Base-by-base conservation (phyloP, 495 filamentous ascomycete genomes). In the Rostrohypoxylon terebratum region DNA sequence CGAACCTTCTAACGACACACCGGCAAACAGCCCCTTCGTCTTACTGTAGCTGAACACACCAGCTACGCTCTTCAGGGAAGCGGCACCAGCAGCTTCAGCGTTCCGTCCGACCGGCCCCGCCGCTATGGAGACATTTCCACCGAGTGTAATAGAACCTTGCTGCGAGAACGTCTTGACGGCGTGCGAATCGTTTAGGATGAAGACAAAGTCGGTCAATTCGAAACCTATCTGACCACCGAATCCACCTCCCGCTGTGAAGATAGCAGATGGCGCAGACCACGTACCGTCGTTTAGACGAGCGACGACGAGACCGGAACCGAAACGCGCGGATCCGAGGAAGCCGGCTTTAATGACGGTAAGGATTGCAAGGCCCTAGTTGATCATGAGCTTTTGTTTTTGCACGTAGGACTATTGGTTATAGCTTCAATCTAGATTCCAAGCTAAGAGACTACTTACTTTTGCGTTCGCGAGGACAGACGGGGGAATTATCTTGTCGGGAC, bases 121-220 rank as follows among this genome's bases (percentile, higher is more conserved):
- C 8, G 96, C 96, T 65, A 99, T 92, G 8, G 93, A 97, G 16
- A 98, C 96, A 77, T 99, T 99, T 66, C 96, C 96, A 71, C 96
- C 96, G 18, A 99, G 86, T 58, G 96, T 98, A 42, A 99, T 81
- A 16, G 90, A 93, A 14, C 96, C 96, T 59, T 90, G 87, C 80
- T 98, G 95, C 2, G 96, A 94, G 80, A 98, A 98, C 38, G 96
- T 96, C 78, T 92, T 93, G 44, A 99, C 96, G 23, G 96, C 96
- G 44, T 87, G 89, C 44, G 90, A 87, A 77, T 99, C 96, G 80
- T 99, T 99, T 55, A 99, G 89, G 66, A 98, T 97, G 84, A 99
- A 98, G 74, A 99, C 96, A 78, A 99, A 98, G 78, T 99, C 96
- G 45, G 96, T 98, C 67, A 99, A 83, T 80, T 99, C 96, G 83